Base-by-base conservation (phyloP, 768 basidiomycete species). In the Boletus rufocinnamomeus region DNA sequence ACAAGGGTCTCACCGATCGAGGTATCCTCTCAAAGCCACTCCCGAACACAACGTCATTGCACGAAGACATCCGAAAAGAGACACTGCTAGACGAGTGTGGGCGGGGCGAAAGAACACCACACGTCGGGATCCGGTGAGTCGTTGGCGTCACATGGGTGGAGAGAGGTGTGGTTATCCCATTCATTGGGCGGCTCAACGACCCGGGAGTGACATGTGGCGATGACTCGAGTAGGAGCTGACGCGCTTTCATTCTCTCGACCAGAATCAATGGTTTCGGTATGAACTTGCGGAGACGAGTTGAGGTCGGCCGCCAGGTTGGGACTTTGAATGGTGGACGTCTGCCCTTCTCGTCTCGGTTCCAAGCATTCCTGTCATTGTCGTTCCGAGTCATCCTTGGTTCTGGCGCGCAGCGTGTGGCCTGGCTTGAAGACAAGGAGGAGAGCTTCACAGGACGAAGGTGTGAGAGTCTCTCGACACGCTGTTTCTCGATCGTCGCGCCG, bases 191-290 rank as follows among this genome's bases (percentile, higher is more conserved):
- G 21, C 34, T 46, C 40, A 35, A 41, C 16, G 58, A 53, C n/a
- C 30, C 34, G 7, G 34, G 35, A 23, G 30, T 21, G 28, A 41
- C 27, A 8, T 16, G 8, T 3, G 59, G 30, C 8, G 56, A 43
- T 10, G 49, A 27, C 21, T 50, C 54, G 43, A 58, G 41, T 11
- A 56, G 1, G 30, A 41, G 17, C 35, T 60, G 62, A 34, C 56
- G 65, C n/a, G 55, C 45, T 35, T 60, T 69, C 65, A 67, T 69
- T 55, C 59, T 64, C 54, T 68, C 67, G 37, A 68, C 67, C 35
- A 68, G 56, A 37, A 68, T 60, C 47, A 68, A 32, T 2, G 67
- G 67, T 44, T 64, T 69, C n/a, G 67, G 67, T 47, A 67, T 61
- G 28, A 68, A 68, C 50, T 40, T 69, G 58, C 58, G 60, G 28